Evolutionary conservation across 805 yeast genomes (phyloP).

Genomic region (Hanseniaspora vineae): DNA sequence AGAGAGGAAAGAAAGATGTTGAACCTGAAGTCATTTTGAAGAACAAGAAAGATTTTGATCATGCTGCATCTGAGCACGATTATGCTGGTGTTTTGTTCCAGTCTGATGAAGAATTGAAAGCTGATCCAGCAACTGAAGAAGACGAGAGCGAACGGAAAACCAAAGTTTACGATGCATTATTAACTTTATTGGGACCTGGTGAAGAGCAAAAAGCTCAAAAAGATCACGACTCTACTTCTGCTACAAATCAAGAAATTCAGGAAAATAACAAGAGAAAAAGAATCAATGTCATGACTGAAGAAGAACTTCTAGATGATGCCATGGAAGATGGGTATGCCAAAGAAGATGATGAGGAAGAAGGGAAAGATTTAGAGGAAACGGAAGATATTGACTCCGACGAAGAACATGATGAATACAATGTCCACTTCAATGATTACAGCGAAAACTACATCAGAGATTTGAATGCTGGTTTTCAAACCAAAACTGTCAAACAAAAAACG

Average conservation of each 20-base stretch:
- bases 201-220: conserved; percentile 19
- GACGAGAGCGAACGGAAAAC: conserved; percentile 17
- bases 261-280: conserved; percentile 15
- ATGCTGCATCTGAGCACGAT: conserved; percentile 5
- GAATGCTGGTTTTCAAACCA: conserved; percentile 21
- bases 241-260: too few relatives aligned
- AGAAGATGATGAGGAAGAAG: conserved; percentile 9
- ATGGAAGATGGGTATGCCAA: conserved; percentile 6
- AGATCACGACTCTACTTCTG: conserved; percentile 6
- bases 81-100: too few relatives aligned
- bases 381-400: conserved; percentile 21
- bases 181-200: conserved; percentile 45
- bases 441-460: conserved; percentile 26
- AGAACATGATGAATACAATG: conserved; percentile 50
- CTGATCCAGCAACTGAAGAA: conserved; percentile 3
- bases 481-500: conserved; percentile 18
- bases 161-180: conserved; percentile 52
- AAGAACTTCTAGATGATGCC: conserved; percentile 16
- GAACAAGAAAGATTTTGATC: background rate
- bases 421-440: conserved; percentile 49
- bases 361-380: conserved; percentile 15
- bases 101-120: conserved; percentile 7
- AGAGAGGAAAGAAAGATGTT: conserved; percentile 21
- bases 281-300: conserved; percentile 13
- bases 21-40: conserved; percentile 9